Conservation (phyloP, 805 yeast genomes). For the Candida silvatica region DNA sequence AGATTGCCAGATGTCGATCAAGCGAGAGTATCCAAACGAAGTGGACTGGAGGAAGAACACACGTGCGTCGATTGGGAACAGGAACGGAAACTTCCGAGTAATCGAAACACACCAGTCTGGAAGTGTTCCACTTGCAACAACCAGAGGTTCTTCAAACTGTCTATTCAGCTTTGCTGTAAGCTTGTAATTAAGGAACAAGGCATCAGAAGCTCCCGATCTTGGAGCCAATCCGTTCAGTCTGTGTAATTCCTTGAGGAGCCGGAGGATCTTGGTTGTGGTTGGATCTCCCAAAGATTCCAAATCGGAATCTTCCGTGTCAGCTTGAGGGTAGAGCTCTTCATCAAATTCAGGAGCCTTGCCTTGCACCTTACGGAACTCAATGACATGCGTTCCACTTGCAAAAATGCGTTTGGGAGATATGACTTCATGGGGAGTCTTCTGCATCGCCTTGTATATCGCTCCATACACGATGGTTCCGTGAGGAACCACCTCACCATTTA, state of each 20-base stretch:
- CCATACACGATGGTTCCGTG: conserved; percentile 69
- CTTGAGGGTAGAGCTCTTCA: conserved; percentile 24
- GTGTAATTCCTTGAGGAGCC: conserved; percentile 39
- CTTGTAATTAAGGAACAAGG: conserved; percentile 62
- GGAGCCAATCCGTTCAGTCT: conserved; percentile 25
- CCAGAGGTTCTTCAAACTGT: conserved; percentile 82
- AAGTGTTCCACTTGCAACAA: conserved; percentile 77
- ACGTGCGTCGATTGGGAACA: conserved; percentile 79
- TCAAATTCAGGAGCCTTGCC: conserved; percentile 21
- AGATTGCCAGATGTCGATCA: conserved; percentile 70
- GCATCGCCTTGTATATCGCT: conserved; percentile 49
- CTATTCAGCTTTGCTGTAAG: conserved; percentile 78
- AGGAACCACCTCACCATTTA: conserved; percentile 51
- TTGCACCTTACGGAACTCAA: conserved; percentile 35
- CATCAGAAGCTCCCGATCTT: conserved; percentile 20
- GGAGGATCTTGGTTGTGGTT: conserved; percentile 31
- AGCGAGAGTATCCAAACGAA: conserved; percentile 82
- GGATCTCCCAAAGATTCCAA: neutral
- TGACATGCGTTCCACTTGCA: conserved; percentile 42
- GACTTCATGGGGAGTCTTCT: conserved; percentile 26
- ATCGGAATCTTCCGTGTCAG: conserved; percentile 16
- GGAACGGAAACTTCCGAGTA: conserved; percentile 68
- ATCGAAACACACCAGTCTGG: conserved; percentile 79
- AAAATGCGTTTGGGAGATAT: conserved; percentile 48
- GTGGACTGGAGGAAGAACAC: conserved; percentile 74